Base-by-base conservation (phyloP, 108 stramenopile species). In the Cyclotella atomus region DNA sequence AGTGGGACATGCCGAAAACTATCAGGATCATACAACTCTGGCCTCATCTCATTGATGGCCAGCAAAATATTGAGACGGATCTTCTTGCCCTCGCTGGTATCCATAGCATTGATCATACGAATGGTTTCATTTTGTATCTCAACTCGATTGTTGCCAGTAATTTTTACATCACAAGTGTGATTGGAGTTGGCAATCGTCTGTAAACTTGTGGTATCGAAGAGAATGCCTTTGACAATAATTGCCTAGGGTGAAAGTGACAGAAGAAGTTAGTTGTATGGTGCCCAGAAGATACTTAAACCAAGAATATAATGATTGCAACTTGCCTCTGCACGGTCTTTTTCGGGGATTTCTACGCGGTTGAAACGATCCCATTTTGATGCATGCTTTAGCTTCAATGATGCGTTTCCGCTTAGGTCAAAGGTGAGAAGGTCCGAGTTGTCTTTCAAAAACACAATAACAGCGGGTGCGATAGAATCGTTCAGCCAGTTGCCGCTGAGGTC, bases 341-440 rank as follows among this genome's bases (percentile, higher is more conserved):
- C n/a, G 9, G n/a, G 10, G 17, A 12, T n/a, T 12, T n/a, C n/a
- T 49, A 41, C 38, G 4, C n/a, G n/a, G n/a, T 49, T n/a, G n/a
- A 17, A 49, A 17, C n/a, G 47, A 49, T 32, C 66, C 27, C 47
- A 12, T 52, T 27, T 29, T 25, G n/a, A n/a, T 32, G 49, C n/a
- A n/a, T n/a, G n/a, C n/a, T n/a, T n/a, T n/a, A n/a, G 14, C 49
- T 23, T 68, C 2, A 52, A 17, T 20, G 44, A 47, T 12, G 24
- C 2, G 20, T 54, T 54, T 14, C 66, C 66, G 12, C 17, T 54
- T 24, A 52, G 21, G 7, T 68, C 50, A 5, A 53, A 46, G 16
- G 66, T 47, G 41, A 60, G 71, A 12, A 71, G 59, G 21, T 59
- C 54, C 2, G 46, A 59, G 59, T 71, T 71, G 8, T 71, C 46